phyloP scores from a whole-genome alignment of 352 stramenopile species.

The Phytophthora citricola region DNA sequence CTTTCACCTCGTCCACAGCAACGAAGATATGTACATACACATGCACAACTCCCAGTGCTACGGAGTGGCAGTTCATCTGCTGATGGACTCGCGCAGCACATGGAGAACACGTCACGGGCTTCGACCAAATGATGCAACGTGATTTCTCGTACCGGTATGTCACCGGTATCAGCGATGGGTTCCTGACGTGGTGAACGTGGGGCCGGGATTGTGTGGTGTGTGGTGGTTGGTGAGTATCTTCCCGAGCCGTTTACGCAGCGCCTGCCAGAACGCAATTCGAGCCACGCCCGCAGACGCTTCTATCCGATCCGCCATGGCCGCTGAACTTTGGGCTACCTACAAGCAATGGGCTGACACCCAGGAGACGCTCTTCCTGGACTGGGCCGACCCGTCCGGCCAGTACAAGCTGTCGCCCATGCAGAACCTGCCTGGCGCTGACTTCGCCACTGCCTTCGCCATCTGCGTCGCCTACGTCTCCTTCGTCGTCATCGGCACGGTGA shows the following conservation, averaged over 20 bases:
- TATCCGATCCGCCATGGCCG: conserved; percentile 37
- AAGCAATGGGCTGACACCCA: conserved; percentile 64
- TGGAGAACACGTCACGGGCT: conserved; percentile 1
- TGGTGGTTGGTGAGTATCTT: conserved; percentile 23
- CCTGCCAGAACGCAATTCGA: conserved; percentile 39
- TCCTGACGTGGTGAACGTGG: conserved; percentile 3
- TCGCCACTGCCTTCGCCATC: conserved; percentile 63
- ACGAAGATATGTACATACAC: no score
- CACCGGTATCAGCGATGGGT: conserved; percentile 2
- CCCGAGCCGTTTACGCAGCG: conserved; percentile 5
- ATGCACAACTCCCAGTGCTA: no score
- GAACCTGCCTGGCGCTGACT: conserved; percentile 56
- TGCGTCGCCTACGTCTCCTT: conserved; percentile 71
- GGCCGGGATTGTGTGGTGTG: conserved; percentile 16
- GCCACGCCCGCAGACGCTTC: conserved; percentile 18
- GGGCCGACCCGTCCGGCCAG: conserved; percentile 46
- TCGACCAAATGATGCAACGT: conserved; percentile 12
- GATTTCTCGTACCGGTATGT: conserved; percentile 5
- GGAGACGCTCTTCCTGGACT: conserved; percentile 57
- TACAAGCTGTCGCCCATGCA: conserved; percentile 57
- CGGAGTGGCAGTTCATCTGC: background rate
- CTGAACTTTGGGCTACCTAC: conserved; percentile 59
- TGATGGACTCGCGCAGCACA: conserved; percentile 2
- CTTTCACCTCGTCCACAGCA: no score
- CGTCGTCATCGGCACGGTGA: conserved; percentile 69